A percentile compares a stretch with the other conserved stretches of the same genome.
Evolutionary conservation across 768 basidiomycete species (phyloP).

Genomic region (Lactarius hengduanensis): DNA sequence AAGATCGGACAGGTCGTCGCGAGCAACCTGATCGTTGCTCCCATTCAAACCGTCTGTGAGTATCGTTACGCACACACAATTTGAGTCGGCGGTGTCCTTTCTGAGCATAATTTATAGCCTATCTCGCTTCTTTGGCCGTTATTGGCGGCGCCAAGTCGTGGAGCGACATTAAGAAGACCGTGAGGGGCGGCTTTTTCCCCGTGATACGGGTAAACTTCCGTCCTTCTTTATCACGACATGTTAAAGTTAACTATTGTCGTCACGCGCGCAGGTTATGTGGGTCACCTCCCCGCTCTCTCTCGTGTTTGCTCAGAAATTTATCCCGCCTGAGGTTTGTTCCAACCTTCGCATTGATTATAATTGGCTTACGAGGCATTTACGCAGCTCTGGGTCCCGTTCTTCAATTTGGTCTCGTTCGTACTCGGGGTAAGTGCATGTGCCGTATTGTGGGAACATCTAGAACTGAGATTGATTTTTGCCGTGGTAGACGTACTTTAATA

Average conservation of each 20-base stretch:
- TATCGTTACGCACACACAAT: conserved; percentile 10
- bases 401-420: conserved; percentile 73
- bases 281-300: conserved; percentile 72
- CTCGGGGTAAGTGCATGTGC: conserved; percentile 57
- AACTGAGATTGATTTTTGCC: background rate
- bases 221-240: background rate
- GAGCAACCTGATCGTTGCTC: conserved; percentile 73
- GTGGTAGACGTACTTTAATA: conserved; percentile 64
- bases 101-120: conserved; percentile 44
- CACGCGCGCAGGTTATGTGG: conserved; percentile 63
- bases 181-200: conserved; percentile 69
- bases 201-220: conserved; percentile 61
- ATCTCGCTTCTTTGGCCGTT: conserved; percentile 76
- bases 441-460: conserved; percentile 8
- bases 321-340: conserved; percentile 65
- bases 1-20: conserved; percentile 73
- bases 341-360: background rate
- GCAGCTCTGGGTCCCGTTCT: conserved; percentile 86
- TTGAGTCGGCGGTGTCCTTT: background rate
- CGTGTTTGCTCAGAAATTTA: conserved; percentile 73
- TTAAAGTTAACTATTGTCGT: conserved; percentile 4
- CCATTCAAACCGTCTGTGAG: conserved; percentile 68
- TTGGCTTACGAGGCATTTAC: background rate
- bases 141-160: conserved; percentile 76
- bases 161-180: conserved; percentile 61